Base-by-base conservation (phyloP, 148 eudicot genomes). In the Cornus suecica region DNA sequence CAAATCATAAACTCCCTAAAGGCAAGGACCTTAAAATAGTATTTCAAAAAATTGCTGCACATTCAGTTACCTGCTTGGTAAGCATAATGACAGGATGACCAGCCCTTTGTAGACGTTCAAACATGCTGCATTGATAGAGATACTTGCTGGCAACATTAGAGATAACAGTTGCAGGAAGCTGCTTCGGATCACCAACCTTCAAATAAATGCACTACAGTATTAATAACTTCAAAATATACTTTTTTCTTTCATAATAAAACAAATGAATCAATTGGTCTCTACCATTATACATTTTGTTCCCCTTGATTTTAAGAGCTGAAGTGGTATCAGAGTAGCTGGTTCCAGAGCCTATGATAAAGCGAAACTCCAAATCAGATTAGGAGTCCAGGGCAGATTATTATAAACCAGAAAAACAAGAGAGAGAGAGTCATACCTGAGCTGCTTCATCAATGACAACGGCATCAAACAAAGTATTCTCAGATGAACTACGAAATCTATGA, bases 141-240 rank as follows among this genome's bases (percentile, higher is more conserved):
- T 90, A 96, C 80, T 88, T 93, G 86, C 94, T 88, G 73, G 99
- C 99, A 79, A 93, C 87, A 86, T 87, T 93, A 69, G 99, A 96
- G 69, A 96, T 90, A 76, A 96, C 99, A 65, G 98, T 96, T 32
- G 99, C 99, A 60, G 99, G 98, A 86, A 96, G 99, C 91, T 96
- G 99, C 86, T 96, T 96, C 56, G 99, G 99, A 75, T 96, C 99
- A 70, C 99, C 98, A 82, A 96, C 99, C 99, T 96, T 74, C 84
- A 88, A 88, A 74, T 24, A 77, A 76, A 10, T 70, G 42, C 61
- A 11, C 29, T 45, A 28, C 56, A 71, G 3, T 30, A 24, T 29
- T 73, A 26, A 68, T 68, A 74, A 8, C 45, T 65, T 10, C 31
- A 37, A n/a, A 42, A 28, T 67, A 51, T 6, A 37, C 7, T 37